Percentiles rank a stretch among this genome's conserved stretches.
phyloP scores from a whole-genome alignment of 257 asterid genomes.

The Pogostemon cablin region DNA sequence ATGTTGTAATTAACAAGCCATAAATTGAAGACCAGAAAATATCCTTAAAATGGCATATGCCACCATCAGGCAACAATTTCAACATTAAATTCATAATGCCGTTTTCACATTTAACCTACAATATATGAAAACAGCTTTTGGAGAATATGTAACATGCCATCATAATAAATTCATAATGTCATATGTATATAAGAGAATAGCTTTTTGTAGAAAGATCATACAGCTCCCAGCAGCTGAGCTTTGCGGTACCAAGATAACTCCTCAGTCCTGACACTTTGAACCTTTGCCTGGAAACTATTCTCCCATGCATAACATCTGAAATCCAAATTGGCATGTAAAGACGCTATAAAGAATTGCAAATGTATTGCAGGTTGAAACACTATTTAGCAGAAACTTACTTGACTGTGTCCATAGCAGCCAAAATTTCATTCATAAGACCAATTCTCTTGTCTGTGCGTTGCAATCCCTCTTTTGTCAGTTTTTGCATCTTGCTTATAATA shows the following conservation, averaged over 20 bases:
- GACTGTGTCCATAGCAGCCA: conserved; percentile 99
- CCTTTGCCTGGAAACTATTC: conserved; percentile 79
- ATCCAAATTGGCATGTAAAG: conserved; percentile 29
- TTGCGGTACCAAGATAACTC: conserved; percentile 85
- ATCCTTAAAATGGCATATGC: conserved; percentile 1
- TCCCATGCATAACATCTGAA: conserved; percentile 99
- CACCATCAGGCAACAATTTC: neutral
- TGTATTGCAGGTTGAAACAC: conserved; percentile 20
- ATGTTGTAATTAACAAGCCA: neutral
- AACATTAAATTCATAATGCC: neutral
- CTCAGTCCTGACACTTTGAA: conserved; percentile 74
- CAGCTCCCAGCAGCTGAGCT: conserved; percentile 90
- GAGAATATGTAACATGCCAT: too few relatives aligned
- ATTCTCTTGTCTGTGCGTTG: conserved; percentile 93
- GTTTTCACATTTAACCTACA: conserved; percentile 18
- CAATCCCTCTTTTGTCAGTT: conserved; percentile 86
- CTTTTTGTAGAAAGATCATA: conserved; percentile 43
- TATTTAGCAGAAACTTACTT: conserved; percentile 56
- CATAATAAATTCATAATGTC: too few relatives aligned
- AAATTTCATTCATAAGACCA: conserved; percentile 94
- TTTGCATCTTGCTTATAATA: conserved; percentile 88
- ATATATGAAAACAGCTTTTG: neutral
- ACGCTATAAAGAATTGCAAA: conserved; percentile 29
- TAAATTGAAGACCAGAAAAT: neutral
- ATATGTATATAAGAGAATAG: conserved; percentile 23